These are phyloP conservation scores for Lycium barbarum DNA, from an alignment of 257 asterid genomes.

Conservation along the genomic window DNA sequence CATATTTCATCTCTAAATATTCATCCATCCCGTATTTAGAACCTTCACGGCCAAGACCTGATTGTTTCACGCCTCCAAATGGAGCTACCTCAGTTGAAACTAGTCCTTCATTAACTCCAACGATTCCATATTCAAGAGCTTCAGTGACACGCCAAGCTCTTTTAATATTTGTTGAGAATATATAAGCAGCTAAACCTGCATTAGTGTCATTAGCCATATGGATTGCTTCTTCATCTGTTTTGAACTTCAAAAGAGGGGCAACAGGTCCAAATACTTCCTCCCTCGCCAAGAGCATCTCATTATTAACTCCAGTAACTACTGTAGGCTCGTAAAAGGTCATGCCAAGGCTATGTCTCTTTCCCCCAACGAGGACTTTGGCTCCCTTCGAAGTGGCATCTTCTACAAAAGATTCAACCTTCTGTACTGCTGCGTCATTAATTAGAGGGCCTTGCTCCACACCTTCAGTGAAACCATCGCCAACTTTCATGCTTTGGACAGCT, in stretches of 20 bases:
- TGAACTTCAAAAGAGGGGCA: conserved; percentile 91
- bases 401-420: conserved; percentile 82
- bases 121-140: conserved; percentile 98
- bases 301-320: conserved; percentile 76
- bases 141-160: conserved; percentile 96
- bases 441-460: conserved; percentile 98
- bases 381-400: conserved; percentile 97
- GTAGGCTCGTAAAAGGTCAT: conserved; percentile 94
- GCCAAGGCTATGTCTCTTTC: conserved; percentile 92
- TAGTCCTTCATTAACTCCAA: conserved; percentile 94
- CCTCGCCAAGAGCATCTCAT: conserved; percentile 82
- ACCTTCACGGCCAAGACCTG: conserved; percentile 99
- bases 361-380: conserved; percentile 85
- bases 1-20: conserved; percentile 60
- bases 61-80: conserved; percentile 93
- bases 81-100: conserved; percentile 99
- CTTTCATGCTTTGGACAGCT: conserved; percentile 84
- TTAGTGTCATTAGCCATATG: conserved; percentile 84
- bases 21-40: conserved; percentile 97
- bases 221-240: conserved; percentile 95
- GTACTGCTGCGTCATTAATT: conserved; percentile 88
- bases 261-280: conserved; percentile 99
- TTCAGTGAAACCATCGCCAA: conserved; percentile 93
- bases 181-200: conserved; percentile 97
- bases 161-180: conserved; percentile 74